Base-by-base conservation (phyloP, 2,329 filamentous ascomycete genomes). In the Fusarium nelsonii region DNA sequence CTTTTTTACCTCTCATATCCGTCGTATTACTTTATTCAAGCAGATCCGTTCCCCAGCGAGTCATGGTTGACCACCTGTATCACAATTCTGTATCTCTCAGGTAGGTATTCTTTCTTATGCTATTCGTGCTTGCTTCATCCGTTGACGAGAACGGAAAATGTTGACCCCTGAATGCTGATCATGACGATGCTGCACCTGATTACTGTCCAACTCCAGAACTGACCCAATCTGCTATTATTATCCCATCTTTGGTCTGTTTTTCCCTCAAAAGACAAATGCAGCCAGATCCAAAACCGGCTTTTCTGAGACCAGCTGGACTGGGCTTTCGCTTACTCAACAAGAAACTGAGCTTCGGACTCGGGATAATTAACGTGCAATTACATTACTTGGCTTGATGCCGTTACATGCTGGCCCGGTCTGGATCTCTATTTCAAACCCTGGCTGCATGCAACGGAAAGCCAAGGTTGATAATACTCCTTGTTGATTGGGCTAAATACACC, bases 341-440 rank as follows among this genome's bases (percentile, higher is more conserved):
- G 48, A 51, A 51, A 28, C 14, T 23, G 44, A 33, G 14, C 30
- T 15, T 33, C 49, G 28, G 52, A 2, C n/a, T 32, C 32, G 41
- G 52, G 23, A 55, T 48, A 55, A 55, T 30, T 32, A 15, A 18
- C 37, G 32, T 40, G 46, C 45, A 45, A 39, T 43, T 28, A 54
- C 41, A 11, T 34, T 61, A 48, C 63, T 43, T 49, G 63, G 50
- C 63, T 59, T 67, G 40, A 64, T 50, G 54, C 43, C 28, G 61
- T 58, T 58, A 37, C 39, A 41, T 63, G 37, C 32, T 58, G 57
- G 58, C 41, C 52, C 30, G 59, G 68, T 58, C 68, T 70, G 60
- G 68, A 70, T 65, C 68, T 71, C 40, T 61, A 56, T 54, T 62
- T 54, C 53, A 63, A 61, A 69, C 56, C 68, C 68, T 65, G 43